Evolutionary conservation across 169 alveolate genomes (phyloP).

Genomic region (Plasmodium knowlesi): DNA sequence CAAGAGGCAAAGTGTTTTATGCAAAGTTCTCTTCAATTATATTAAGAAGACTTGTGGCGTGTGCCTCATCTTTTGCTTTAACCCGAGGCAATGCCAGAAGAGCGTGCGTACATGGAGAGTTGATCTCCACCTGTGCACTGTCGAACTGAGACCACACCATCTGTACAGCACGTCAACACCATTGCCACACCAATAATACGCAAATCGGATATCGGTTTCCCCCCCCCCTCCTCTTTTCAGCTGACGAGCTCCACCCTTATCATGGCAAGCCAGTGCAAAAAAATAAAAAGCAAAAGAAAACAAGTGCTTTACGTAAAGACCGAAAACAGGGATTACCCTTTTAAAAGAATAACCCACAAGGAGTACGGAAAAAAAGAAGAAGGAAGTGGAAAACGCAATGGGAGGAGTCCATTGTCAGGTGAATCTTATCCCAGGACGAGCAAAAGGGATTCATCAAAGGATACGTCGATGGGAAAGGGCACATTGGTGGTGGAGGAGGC

Average conservation of each 20-base stretch:
- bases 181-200: background rate
- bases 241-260: slow-evolving; percentile 57
- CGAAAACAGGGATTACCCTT: slow-evolving; percentile 20
- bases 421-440: background rate
- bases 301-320: slow-evolving; percentile 46
- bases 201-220: background rate
- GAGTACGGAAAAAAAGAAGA: too few species aligned
- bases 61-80: slow-evolving; percentile 64
- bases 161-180: background rate
- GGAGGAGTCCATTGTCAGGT: background rate
- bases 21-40: slow-evolving; percentile 59
- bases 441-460: background rate
- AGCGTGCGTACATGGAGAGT: slow-evolving; percentile 16
- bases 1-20: slow-evolving; percentile 63
- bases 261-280: slow-evolving; percentile 64
- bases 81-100: slow-evolving; percentile 53
- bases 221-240: background rate
- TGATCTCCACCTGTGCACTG: too few species aligned
- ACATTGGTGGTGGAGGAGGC: background rate
- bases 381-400: background rate
- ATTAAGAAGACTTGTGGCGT: slow-evolving; percentile 70
- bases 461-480: background rate
- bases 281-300: slow-evolving; percentile 66
- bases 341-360: slow-evolving; percentile 10
- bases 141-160: too few species aligned